Base-by-base conservation (phyloP, 371 early-diverging fungal species). In the Mortierella sp. region DNA sequence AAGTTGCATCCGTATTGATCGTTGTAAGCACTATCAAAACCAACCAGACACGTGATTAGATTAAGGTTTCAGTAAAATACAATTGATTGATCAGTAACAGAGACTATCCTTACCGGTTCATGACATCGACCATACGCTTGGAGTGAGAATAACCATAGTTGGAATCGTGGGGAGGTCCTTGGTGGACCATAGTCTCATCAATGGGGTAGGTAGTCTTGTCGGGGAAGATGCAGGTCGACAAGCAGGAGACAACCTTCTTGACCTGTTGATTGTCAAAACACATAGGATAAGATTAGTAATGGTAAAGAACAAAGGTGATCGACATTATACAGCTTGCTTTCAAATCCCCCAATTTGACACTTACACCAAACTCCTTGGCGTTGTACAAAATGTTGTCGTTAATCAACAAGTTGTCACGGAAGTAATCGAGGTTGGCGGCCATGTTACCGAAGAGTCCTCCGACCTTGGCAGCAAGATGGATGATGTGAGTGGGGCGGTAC, bases 61-160 rank as follows among this genome's bases (percentile, higher is more conserved):
- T 2, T 35, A 43, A 13, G 60, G 31, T 10, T 32, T 5, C 34
- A 23, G 34, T 34, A 40, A 10, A 59, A 23, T 19, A 10, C 35
- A 35, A 3, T 6, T 35, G 6, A 35, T 35, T 35, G 9, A 35
- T 35, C 35, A 35, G 3, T 10, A 13, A 43, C 7, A 43, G 15
- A 43, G 26, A 23, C 13, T 51, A 23, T 51, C 51, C 62, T 75
- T 89, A 93, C 94, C 88, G 87, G 87, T 96, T 96, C 80, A 91
- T 89, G 60, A 94, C 91, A 85, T 96, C 96, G 66, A 96, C 91
- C 92, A 96, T 93, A 64, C 96, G 88, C 86, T 96, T 96, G 68
- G 91, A 93, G 67, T 93, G 87, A 61, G 96, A 95, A 83, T 96
- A 96, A n/a, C 95, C 96, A 85, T 90, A 94, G 87, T 96, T 96